Base-by-base conservation (phyloP, 345 rosid genomes). In the Aurinia saxatilis region DNA sequence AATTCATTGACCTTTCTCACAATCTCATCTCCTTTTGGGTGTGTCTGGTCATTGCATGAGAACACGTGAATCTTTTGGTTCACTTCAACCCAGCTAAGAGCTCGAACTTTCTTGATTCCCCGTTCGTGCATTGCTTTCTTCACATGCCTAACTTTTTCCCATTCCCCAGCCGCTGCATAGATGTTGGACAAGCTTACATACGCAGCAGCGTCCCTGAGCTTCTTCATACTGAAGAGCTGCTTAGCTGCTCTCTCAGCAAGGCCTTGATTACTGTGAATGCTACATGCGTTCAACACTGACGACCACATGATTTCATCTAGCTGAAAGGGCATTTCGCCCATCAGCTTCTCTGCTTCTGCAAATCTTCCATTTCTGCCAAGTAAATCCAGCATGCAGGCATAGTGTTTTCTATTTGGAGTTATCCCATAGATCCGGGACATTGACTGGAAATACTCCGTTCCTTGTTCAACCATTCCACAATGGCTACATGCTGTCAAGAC, bases 221-320 rank as follows among this genome's bases (percentile, higher is more conserved):
- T 73, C 63, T 82, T 82, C 89, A 86, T 88, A 7, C 50, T 57
- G 47, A 89, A 89, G 49, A 92, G 87, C 45, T 77, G 19, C 15
- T 75, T 62, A 27, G 95, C 89, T 51, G 95, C 95, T 81, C 63
- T 81, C 74, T 57, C 64, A 15, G 96, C 98, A 41, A 85, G 66
- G 66, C 73, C 73, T 36, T 68, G 81, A 70, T 92, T 89, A 73
- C 76, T 92, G 72, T 89, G 89, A 66, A 92, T 92, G 80, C 88
- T 79, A 51, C 97, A 89, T 0, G 96, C 84, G 70, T 89, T 92
- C 66, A 92, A 68, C 64, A 89, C 75, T 0, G 95, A 87, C 11
- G 95, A 82, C 98, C 91, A 89, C 76, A 89, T 78, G 10, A 92
- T 75, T 80, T 92, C 91, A 17, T 89, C 93, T 3, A 91, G 84